phyloP scores from a whole-genome alignment of 257 asterid species.

The Solanum peruvianum region DNA sequence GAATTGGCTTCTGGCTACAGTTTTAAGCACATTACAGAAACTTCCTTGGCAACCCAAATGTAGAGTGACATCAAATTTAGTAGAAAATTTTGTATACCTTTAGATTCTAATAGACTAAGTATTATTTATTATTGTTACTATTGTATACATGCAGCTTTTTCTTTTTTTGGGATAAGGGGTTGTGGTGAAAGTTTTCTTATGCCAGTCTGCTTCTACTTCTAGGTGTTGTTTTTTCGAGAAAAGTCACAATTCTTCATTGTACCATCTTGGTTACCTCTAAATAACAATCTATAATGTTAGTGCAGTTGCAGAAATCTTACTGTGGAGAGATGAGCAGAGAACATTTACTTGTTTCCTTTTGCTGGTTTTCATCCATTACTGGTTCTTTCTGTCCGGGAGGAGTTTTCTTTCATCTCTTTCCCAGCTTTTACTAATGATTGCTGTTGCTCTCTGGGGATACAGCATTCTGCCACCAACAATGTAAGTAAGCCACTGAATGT shows the following conservation, averaged over 20 bases:
- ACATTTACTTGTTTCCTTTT: conserved; percentile 52
- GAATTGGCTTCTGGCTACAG: neutral
- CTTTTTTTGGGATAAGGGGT: neutral
- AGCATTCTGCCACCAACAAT: conserved; percentile 40
- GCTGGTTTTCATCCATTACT: conserved; percentile 48
- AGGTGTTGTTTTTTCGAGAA: neutral
- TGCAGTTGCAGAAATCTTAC: conserved; percentile 88
- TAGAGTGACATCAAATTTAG: neutral
- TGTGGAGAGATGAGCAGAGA: conserved; percentile 92
- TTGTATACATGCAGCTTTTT: neutral
- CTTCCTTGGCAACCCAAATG: neutral
- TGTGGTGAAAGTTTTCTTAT: neutral
- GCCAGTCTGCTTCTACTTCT: neutral
- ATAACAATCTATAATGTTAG: conserved; percentile 17
- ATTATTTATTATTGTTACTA: neutral
- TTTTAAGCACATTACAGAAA: neutral
- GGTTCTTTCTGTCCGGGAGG: conserved; percentile 77
- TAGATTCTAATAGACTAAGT: neutral
- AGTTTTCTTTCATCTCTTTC: conserved; percentile 70
- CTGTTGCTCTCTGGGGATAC: conserved; percentile 43
- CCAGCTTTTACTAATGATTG: conserved; percentile 52
- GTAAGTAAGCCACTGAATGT: conserved; percentile 34
- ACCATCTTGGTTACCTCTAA: neutral
- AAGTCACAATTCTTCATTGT: neutral
- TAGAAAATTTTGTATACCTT: neutral